Percentiles rank a stretch among this genome's conserved stretches.
Conservation (phyloP, 805 yeast genomes). For the Candida tibetensis region DNA sequence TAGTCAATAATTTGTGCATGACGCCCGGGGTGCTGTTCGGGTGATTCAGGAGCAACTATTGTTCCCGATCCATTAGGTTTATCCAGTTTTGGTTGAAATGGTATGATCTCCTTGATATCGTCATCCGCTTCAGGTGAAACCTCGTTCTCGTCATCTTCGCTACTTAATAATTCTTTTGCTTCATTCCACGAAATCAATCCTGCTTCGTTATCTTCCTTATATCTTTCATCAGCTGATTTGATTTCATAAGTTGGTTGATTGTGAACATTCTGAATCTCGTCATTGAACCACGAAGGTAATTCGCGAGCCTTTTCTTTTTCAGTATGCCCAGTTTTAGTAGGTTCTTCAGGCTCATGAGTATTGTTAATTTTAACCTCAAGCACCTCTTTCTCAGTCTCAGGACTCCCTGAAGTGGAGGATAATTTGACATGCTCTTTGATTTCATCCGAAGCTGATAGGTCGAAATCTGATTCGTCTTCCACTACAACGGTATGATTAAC, state of each 20-base stretch:
- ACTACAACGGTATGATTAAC: too few relatives aligned
- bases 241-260: neutral
- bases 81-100: neutral
- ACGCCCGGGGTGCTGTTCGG: too few relatives aligned
- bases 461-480: too few relatives aligned
- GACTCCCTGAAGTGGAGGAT: too few relatives aligned
- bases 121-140: conserved; percentile 5
- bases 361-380: too few relatives aligned
- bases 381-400: too few relatives aligned
- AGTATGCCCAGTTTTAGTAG: too few relatives aligned
- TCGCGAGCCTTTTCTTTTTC: neutral
- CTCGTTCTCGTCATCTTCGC: conserved; percentile 12
- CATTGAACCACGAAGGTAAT: conserved; percentile 28
- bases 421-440: too few relatives aligned
- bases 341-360: too few relatives aligned
- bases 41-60: too few relatives aligned
- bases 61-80: neutral
- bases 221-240: neutral
- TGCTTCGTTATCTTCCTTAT: conserved; percentile 2
- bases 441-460: too few relatives aligned
- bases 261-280: conserved; percentile 4
- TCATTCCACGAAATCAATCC: conserved; percentile 48
- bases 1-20: conserved; percentile 45
- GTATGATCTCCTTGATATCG: conserved; percentile 8
- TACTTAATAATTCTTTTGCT: conserved; percentile 30